phyloP scores from a whole-genome alignment of 257 asterid species.

The Nicotiana tomentosiformis region DNA sequence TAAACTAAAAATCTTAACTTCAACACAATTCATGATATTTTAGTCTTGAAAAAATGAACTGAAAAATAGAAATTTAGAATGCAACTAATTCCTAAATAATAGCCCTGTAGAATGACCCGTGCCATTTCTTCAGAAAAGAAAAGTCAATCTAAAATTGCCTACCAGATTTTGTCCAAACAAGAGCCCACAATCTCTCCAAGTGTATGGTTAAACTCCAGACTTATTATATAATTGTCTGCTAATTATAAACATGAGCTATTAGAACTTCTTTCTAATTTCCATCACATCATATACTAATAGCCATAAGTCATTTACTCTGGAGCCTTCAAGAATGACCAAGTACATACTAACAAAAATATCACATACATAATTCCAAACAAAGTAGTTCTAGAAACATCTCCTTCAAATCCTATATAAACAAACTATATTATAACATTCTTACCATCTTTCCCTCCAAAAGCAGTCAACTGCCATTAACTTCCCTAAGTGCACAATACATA shows the following conservation, averaged over 20 bases:
- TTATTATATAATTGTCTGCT: background rate
- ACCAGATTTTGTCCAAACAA: background rate
- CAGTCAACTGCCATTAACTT: constrained; percentile 3
- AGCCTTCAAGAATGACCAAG: constrained; percentile 31
- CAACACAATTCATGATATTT: too few relatives aligned
- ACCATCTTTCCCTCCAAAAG: constrained; percentile 34
- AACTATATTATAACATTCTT: background rate
- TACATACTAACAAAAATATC: background rate
- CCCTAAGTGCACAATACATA: background rate
- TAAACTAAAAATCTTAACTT: too few relatives aligned
- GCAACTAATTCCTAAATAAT: too few relatives aligned
- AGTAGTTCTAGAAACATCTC: constrained; percentile 40
- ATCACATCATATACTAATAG: background rate
- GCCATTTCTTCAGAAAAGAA: too few relatives aligned
- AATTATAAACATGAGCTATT: background rate
- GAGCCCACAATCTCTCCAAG: constrained; percentile 22
- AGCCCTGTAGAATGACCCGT: fast-evolving
- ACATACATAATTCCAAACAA: background rate
- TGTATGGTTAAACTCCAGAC: constrained; percentile 31
- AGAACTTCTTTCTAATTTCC: background rate
- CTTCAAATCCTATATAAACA: constrained; percentile 11
- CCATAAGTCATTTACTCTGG: constrained; percentile 19
- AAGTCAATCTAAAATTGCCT: background rate
- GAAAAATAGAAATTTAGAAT: too few relatives aligned
- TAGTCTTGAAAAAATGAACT: too few relatives aligned